Conservation (phyloP, 129 eudicot genomes). For the Centrapalus pauciflorus region DNA sequence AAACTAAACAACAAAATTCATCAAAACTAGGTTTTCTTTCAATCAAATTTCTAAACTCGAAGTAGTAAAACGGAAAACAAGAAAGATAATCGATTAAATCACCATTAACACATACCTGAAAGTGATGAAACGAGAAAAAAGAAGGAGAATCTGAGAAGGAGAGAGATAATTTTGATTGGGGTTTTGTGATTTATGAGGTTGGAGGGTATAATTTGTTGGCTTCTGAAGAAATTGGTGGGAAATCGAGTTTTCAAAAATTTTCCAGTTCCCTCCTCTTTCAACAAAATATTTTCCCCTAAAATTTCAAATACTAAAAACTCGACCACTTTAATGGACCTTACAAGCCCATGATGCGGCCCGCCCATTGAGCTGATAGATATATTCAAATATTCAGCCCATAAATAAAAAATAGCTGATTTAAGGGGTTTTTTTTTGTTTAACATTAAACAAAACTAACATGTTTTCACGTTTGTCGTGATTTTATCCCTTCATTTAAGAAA, state of each 20-base stretch:
- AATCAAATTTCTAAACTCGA: not conserved
- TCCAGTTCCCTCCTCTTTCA: not conserved
- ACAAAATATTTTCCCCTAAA: not conserved
- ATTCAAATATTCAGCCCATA: not conserved
- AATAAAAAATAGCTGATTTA: too few relatives aligned
- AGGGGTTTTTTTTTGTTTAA: too few relatives aligned
- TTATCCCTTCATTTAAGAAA: too few relatives aligned
- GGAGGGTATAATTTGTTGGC: constrained; percentile 1
- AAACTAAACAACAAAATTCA: not conserved
- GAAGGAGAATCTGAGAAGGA: not conserved
- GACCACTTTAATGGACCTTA: not conserved
- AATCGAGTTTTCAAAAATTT: constrained; percentile 11
- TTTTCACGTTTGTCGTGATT: too few relatives aligned
- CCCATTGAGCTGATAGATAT: not conserved
- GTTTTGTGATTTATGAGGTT: constrained; percentile 7
- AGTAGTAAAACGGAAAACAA: not conserved
- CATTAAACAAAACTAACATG: too few relatives aligned
- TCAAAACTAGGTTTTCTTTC: not conserved
- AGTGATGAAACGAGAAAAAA: not conserved
- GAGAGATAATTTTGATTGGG: not conserved
- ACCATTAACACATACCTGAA: constrained; percentile 3
- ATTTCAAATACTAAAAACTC: not conserved
- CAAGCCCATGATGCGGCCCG: not conserved
- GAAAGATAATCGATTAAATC: not conserved
- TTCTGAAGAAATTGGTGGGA: constrained; percentile 8